Percentiles rank a stretch among this genome's conserved stretches.
Evolutionary conservation across 2,329 filamentous ascomycete genomes (phyloP).

Genomic region (Cladosporium sp.): DNA sequence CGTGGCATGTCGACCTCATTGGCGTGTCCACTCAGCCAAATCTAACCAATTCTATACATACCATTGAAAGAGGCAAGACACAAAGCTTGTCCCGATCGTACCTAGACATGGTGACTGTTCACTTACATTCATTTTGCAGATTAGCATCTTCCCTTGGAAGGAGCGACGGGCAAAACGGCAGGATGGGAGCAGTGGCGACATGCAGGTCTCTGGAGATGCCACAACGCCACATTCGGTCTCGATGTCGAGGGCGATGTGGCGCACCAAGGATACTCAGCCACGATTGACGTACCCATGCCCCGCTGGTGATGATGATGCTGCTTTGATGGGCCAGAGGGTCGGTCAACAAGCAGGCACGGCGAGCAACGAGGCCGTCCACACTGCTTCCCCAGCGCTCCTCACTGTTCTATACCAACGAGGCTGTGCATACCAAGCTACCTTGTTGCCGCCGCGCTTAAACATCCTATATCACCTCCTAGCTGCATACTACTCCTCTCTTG

Average conservation of each 20-base stretch:
- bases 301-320: slow-evolving; percentile 2
- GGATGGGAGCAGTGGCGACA: not conserved
- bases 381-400: not conserved
- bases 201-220: not conserved
- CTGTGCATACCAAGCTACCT: not conserved
- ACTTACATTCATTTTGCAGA: not conserved
- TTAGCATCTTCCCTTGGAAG: not conserved
- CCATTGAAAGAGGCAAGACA: not conserved
- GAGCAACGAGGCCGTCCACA: not conserved
- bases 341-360: not conserved
- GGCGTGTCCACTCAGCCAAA: not conserved
- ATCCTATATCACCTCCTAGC: not conserved
- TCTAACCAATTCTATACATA: not conserved
- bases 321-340: not conserved
- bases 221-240: not conserved
- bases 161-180: not conserved
- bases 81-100: not conserved
- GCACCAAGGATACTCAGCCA: slow-evolving; percentile 7
- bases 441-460: not conserved
- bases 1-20: not conserved
- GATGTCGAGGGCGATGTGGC: not conserved
- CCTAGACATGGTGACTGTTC: not conserved
- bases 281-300: slow-evolving; percentile 5
- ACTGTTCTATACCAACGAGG: not conserved
- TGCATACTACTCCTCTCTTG: not conserved